Base-by-base conservation (phyloP, 345 rosid genomes). In the Pistacia integerrima region DNA sequence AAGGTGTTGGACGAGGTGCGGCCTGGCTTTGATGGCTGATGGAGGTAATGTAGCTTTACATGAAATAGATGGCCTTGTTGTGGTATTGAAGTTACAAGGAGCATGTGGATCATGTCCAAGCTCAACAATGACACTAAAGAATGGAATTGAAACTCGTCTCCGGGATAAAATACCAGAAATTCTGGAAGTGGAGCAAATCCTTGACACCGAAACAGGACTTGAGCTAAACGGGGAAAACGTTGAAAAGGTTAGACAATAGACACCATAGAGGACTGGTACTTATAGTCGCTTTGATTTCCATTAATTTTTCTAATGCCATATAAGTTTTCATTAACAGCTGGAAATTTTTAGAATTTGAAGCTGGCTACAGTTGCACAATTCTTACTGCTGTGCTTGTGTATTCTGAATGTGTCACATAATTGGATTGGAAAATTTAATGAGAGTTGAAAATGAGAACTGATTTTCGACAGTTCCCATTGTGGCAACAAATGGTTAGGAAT, bases 91-190 rank as follows among this genome's bases (percentile, higher is more conserved):
- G 87, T 88, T 95, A 28, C 94, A 93, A 81, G 98, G 99, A 75
- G 99, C 99, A 17, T 93, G 99, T 71, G 99, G 99, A 6, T 95
- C 99, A 20, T 95, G 98, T 85, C 99, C 98, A 2, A 93, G 97
- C 85, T 95, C 99, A 13, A 86, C 96, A 2, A 92, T 93, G 99
- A 95, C 99, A 0, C 84, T 95, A 52, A 92, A 90, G 84, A 95
- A 88, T 98, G 97, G 99, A 64, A 95, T 95, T 9, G 98, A 95
- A 84, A 88, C 90, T 58, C 93, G 94, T 13, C 88, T 95, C 5
- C 86, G 92, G 0, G 98, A 95, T 77, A 95, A 93, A 79, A 93
- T 95, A 28, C 99, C 99, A 0, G 97, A 95, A 71, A 95, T 95
- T 54, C 76, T 95, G 93, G 82, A 76, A 10, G 97, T 95, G 9